Base-by-base conservation (phyloP, 2,329 filamentous ascomycete genomes). In the Macrophomina tecta region DNA sequence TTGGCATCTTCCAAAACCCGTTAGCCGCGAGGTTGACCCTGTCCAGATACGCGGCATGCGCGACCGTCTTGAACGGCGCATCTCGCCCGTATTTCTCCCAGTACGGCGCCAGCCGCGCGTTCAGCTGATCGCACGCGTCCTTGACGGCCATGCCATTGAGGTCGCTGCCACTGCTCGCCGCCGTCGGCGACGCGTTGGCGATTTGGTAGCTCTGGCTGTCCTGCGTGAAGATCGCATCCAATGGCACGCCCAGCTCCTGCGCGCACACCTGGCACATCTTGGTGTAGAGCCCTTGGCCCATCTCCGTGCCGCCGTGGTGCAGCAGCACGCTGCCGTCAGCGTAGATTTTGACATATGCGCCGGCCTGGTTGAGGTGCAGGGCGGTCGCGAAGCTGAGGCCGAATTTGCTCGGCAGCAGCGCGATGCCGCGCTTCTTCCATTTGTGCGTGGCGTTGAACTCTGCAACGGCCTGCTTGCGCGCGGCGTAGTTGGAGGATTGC, bases 241-340 rank as follows among this genome's bases (percentile, higher is more conserved):
- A 83, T 0, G 94, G 92, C 0, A 97, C 91, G n/a, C 87, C 82
- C 1, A 98, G 86, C 4, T 94, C 92, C 78, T 98, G 92, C 0
- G 94, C 94, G 1, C 94, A 93, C 67, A 98, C 93, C 86, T 96
- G 94, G 58, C 88, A 90, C 89, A 98, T 97, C 82, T 98, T 98
- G 3, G 94, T 98, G 79, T 97, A 92, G 11, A 98, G 83, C 1
- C 94, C 94, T 79, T 98, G 94, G 1, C 94, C 94, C 94, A 98
- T 98, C 79, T 98, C 94, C 0, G 93, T 97, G 68, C 94, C 95
- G 64, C 94, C 95, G 72, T 98, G 95, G 2, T 95, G 94, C 7
- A 98, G 90, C 0, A 98, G 84, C 5, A 98, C 86, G 9, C 91
- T 95, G 0, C 95, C 94, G 72, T 98, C 94, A 74, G 97, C 94